Evolutionary conservation across 2,329 filamentous ascomycete species (phyloP), one percentile per base, ranked within the genome.

Genomic region (Podosphaera fusca): DNA sequence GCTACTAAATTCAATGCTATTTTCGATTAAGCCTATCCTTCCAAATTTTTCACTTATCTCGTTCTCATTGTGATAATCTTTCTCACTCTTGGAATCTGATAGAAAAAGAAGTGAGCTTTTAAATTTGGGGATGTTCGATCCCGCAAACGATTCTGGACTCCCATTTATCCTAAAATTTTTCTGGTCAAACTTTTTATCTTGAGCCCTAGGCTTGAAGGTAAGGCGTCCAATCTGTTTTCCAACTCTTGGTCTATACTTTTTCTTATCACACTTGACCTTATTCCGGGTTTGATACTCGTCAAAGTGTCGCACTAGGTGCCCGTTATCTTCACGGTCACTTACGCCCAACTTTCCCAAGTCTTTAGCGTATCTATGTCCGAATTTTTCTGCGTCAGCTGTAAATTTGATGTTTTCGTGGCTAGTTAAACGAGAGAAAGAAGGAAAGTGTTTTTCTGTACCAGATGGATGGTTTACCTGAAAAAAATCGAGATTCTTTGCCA

Each of bases 61-160:
- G 7, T 54, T 34, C 5, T 51, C 5, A 52, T 59, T 35, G 47
- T 55, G 38, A 42, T 42, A 42, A 3, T 59, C 42, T 35, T 59
- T 38, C 29, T 57, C 38, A 61, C 62, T 56, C 60, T 63, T 12
- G 50, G 38, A 35, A 12, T 42, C 38, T 42, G 53, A 12, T 42
- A 12, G 5, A 12, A 14, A 42, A 12, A 42, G n/a, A 38, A 38
- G 5, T 38, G 35, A 38, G 35, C 6, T 38, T 12, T 14, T 8
- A 12, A 12, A 14, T 12, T 42, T 42, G 38, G 38, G n/a, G 10
- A 7, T 12, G n/a, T 42, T 42, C 10, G 5, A 14, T 42, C n/a
- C 38, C 5, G 10, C 10, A 42, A 42, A 14, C n/a, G n/a, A 12
- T 14, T 42, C 10, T 12, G 38, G 10, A 14, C 38, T 42, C 10